Evolutionary conservation across 768 basidiomycete species (phyloP).

Genomic region (Termitomyces sp.): DNA sequence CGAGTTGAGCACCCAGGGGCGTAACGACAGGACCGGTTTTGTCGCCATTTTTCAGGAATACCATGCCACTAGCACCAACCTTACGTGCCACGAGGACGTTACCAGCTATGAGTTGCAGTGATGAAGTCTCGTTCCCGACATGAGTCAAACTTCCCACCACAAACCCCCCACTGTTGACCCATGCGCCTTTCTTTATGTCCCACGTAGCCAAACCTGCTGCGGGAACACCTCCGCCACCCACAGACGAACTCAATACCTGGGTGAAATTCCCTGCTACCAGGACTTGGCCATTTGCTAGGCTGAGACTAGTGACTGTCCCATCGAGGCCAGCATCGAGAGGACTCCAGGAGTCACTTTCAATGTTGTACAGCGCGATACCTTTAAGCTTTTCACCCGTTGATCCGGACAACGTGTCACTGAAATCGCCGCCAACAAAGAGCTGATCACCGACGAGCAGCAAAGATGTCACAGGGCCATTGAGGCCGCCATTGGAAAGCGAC

Average conservation of each 20-base stretch:
- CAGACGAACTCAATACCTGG: slow-evolving; percentile 28
- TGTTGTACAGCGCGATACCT: slow-evolving; percentile 71
- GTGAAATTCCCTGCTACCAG: slow-evolving; percentile 79
- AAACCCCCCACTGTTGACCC: slow-evolving; percentile 77
- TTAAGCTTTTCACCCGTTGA: slow-evolving; percentile 50
- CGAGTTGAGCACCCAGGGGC: slow-evolving; percentile 60
- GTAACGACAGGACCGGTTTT: slow-evolving; percentile 52
- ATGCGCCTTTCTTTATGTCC: slow-evolving; percentile 54
- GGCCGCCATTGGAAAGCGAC: slow-evolving; percentile 58
- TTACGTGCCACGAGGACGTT: slow-evolving; percentile 50
- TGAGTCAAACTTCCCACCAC: slow-evolving; percentile 68
- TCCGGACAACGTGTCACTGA: slow-evolving; percentile 61
- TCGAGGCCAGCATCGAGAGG: slow-evolving; percentile 72
- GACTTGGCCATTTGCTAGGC: slow-evolving; percentile 45
- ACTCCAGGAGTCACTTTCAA: slow-evolving; percentile 61
- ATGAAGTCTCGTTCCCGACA: slow-evolving; percentile 60
- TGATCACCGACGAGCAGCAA: slow-evolving; percentile 58
- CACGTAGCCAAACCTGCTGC: slow-evolving; percentile 73
- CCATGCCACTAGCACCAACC: slow-evolving; percentile 79
- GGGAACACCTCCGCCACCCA: slow-evolving; percentile 29
- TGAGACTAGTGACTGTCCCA: slow-evolving; percentile 66
- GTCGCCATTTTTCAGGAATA: slow-evolving; percentile 67
- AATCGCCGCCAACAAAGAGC: slow-evolving; percentile 86
- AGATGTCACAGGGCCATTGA: slow-evolving; percentile 76
- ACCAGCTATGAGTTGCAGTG: slow-evolving; percentile 68